Conservation (phyloP, 331 rosid species). For the Pyracantha coccinea region DNA sequence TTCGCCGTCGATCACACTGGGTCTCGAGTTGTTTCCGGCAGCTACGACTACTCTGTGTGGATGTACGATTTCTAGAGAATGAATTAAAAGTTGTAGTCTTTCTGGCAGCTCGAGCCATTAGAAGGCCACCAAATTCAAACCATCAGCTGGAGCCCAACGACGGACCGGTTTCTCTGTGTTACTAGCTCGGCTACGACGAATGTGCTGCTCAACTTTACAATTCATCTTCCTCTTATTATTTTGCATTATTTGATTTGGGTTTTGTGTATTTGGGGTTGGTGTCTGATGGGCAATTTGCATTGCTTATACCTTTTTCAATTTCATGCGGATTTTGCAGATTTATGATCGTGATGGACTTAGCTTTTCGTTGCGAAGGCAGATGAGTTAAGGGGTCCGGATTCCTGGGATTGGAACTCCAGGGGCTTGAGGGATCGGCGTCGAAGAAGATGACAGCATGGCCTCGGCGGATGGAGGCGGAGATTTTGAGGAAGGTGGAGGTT, state of each 20-base stretch:
- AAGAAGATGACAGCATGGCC: no score
- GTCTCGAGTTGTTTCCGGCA: slow-evolving; percentile 86
- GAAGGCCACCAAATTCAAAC: slow-evolving; percentile 96
- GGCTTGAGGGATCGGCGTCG: no score
- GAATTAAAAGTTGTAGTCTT: slow-evolving; percentile 78
- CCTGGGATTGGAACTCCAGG: no score
- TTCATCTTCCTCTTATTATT: not conserved
- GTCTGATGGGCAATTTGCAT: not conserved
- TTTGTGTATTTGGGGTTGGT: not conserved
- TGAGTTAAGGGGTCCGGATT: no score
- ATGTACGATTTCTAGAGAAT: slow-evolving; percentile 97
- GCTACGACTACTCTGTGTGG: slow-evolving; percentile 73
- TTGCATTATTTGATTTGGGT: not conserved
- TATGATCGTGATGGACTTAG: slow-evolving; percentile 98
- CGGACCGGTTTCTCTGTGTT: slow-evolving; percentile 81
- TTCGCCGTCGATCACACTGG: slow-evolving; percentile 94
- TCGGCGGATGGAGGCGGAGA: no score
- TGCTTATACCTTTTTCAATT: not conserved
- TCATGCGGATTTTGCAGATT: slow-evolving; percentile 37
- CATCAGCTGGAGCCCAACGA: slow-evolving; percentile 90
- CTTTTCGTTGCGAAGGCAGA: no score
- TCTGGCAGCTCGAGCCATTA: slow-evolving; percentile 83
- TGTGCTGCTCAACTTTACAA: slow-evolving; percentile 21
- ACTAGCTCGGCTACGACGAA: slow-evolving; percentile 95
- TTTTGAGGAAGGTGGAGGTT: no score